A percentile compares a stretch with the other conserved stretches of the same genome.
These are phyloP conservation scores for Epithemia pelagica DNA, from an alignment of 108 stramenopile genomes.

Conservation along the genomic window DNA sequence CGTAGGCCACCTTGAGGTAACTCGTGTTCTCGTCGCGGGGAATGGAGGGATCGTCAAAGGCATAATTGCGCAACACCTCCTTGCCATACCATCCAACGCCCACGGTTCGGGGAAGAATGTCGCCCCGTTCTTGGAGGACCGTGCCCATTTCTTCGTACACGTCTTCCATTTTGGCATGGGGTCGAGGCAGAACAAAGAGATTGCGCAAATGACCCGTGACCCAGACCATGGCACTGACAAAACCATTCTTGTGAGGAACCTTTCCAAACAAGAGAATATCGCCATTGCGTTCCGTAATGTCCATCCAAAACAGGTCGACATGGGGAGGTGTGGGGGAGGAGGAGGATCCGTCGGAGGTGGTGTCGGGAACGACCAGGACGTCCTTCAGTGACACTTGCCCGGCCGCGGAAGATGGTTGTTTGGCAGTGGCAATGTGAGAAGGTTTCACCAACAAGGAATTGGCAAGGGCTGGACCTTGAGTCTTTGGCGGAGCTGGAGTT, in stretches of 20 bases:
- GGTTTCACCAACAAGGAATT: background rate
- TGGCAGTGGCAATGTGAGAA: background rate
- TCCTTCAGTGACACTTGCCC: slow-evolving; percentile 50
- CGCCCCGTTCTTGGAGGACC: slow-evolving; percentile 44
- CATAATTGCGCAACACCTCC: slow-evolving; percentile 86
- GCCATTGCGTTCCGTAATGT: slow-evolving; percentile 81
- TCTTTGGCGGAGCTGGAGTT: slow-evolving; percentile 3
- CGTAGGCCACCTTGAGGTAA: slow-evolving; percentile 95
- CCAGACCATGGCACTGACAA: slow-evolving; percentile 79
- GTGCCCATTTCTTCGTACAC: slow-evolving; percentile 81
- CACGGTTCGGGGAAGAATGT: slow-evolving; percentile 64
- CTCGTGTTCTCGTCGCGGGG: slow-evolving; percentile 83
- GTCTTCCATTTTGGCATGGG: slow-evolving; percentile 26
- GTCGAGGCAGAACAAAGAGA: slow-evolving; percentile 89
- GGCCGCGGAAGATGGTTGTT: slow-evolving; percentile 11
- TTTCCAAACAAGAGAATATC: slow-evolving; percentile 92
- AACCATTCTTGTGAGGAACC: slow-evolving; percentile 33
- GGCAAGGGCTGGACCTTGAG: background rate
- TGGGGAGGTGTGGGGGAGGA: slow-evolving; percentile 38
- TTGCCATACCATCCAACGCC: slow-evolving; percentile 84
- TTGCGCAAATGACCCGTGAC: slow-evolving; percentile 79
- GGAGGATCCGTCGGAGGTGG: too few species aligned
- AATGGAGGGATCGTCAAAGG: slow-evolving; percentile 89
- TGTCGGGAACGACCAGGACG: slow-evolving; percentile 18
- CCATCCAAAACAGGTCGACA: slow-evolving; percentile 91